Base-by-base conservation (phyloP, 2,329 filamentous ascomycete species). In the Penicillium oxalicum region DNA sequence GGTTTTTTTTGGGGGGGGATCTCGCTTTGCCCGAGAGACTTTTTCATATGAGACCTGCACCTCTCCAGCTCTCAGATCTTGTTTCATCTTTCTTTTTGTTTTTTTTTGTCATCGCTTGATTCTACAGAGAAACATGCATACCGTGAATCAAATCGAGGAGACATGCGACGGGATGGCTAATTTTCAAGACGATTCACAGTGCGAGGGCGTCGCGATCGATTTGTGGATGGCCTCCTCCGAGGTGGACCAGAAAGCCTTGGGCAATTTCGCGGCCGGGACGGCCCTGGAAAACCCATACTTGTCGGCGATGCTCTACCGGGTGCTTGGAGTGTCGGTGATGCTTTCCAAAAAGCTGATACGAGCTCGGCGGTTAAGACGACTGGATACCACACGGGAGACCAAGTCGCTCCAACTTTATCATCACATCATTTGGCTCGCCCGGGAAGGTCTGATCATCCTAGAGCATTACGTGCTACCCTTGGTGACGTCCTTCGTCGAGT, bases 191-290 rank as follows among this genome's bases (percentile, higher is more conserved):
- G 62, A 54, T 55, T 56, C 65, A 59, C 64, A 62, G 41, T 53
- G 66, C 38, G 29, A 32, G 11, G 29, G 29, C 4, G 61, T 56
- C 24, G 51, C 62, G 32, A 61, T 71, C 50, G 60, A 58, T 58
- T 61, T 70, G 66, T 72, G 70, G 68, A 98, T 97, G 93, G 93
- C 93, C 73, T 93, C 91, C 66, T 93, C 90, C 52, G 89, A 95
- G 73, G 89, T 97, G 54, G 93, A 98, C 70, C 91, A 95, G 74
- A 98, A 97, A 74, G 95, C 94, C 72, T 79, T 98, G 63, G 90
- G 89, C 72, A 85, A 83, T 65, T 84, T 95, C 66, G 91, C 93
- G 67, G 87, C 84, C 70, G 79, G 83, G 53, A 90, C 89, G 59
- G 83, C 85, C 64, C 74, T 80, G 51, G 84, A 88, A 59, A 93